phyloP scores from a whole-genome alignment of 2,329 filamentous ascomycete species.

The Didymosphaeria variabile region DNA sequence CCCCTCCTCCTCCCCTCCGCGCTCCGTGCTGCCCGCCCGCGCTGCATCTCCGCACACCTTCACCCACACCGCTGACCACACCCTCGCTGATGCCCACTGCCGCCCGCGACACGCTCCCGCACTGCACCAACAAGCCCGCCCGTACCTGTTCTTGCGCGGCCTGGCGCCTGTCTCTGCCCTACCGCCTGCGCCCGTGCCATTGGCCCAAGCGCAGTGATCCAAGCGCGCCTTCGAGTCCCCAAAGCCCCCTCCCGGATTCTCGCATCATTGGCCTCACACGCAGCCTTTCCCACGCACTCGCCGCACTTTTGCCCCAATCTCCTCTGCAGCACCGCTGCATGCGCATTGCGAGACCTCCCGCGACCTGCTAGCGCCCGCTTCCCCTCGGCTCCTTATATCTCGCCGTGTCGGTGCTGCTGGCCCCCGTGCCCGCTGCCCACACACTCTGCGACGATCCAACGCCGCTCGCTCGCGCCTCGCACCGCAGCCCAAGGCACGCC shows the following conservation, averaged over 20 bases:
- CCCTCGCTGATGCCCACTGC: conserved; percentile 7
- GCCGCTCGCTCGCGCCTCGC: conserved; percentile 13
- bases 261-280: conserved; percentile 39
- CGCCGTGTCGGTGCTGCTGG: conserved; percentile 16
- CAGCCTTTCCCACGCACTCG: conserved; percentile 27
- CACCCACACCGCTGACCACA: not conserved
- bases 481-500: conserved; percentile 18
- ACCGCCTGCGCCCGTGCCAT: conserved; percentile 9
- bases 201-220: conserved; percentile 2
- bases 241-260: conserved; percentile 32
- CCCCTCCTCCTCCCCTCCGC: not conserved
- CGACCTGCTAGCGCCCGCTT: conserved; percentile 37
- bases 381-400: conserved; percentile 15
- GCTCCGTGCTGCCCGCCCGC: conserved; percentile 4
- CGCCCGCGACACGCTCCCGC: conserved; percentile 17
- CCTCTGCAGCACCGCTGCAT: conserved; percentile 34
- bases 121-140: conserved; percentile 7
- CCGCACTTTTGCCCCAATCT: conserved; percentile 23
- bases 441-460: conserved; percentile 15
- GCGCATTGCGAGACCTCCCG: conserved; percentile 33
- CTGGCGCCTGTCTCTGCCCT: conserved; percentile 26
- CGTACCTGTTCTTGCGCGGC: conserved; percentile 1
- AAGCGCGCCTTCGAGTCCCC: conserved; percentile 32
- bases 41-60: not conserved
- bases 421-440: conserved; percentile 20